Percentiles rank a stretch among this genome's conserved stretches.
Conservation (phyloP, 208 protist genomes). For the Kentomonas sorsogonicus region DNA sequence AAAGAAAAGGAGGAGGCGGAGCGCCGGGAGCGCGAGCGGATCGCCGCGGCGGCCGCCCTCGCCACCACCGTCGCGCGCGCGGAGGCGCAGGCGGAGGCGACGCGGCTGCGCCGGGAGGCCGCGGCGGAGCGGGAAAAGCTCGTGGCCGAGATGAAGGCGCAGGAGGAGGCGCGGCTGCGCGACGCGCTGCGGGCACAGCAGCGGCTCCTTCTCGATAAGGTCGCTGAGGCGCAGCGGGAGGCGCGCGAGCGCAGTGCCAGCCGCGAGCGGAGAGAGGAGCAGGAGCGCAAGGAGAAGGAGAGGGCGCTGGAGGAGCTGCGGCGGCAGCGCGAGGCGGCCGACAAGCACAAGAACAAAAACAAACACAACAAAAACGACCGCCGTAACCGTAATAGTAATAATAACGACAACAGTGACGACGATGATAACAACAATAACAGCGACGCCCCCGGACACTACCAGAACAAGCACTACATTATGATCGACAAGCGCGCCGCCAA, state of each 20-base stretch:
- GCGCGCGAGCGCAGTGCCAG: neutral
- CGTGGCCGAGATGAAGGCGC: conserved; percentile 12
- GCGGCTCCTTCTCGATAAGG: no score
- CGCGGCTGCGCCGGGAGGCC: conserved; percentile 16
- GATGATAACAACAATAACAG: no score
- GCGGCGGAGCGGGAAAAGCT: conserved; percentile 14
- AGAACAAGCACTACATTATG: neutral
- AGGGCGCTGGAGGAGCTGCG: neutral
- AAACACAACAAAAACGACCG: no score
- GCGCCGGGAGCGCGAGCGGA: neutral
- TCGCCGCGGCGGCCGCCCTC: neutral
- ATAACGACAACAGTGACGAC: neutral
- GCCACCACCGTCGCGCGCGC: conserved; percentile 9
- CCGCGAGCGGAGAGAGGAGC: neutral
- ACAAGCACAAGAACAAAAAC: no score
- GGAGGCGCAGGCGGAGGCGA: conserved; percentile 16
- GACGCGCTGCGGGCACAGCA: no score
- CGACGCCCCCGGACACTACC: no score
- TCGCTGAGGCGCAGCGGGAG: no score
- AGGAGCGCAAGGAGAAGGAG: neutral
- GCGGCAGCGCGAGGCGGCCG: no score
- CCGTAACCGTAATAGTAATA: neutral
- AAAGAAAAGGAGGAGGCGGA: no score
- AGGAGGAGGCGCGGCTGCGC: no score
- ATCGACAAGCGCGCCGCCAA: conserved; percentile 8